These are phyloP conservation scores for Fusarium solani-melongenae DNA, from an alignment of 2,329 filamentous ascomycete species.

Conservation along the genomic window DNA sequence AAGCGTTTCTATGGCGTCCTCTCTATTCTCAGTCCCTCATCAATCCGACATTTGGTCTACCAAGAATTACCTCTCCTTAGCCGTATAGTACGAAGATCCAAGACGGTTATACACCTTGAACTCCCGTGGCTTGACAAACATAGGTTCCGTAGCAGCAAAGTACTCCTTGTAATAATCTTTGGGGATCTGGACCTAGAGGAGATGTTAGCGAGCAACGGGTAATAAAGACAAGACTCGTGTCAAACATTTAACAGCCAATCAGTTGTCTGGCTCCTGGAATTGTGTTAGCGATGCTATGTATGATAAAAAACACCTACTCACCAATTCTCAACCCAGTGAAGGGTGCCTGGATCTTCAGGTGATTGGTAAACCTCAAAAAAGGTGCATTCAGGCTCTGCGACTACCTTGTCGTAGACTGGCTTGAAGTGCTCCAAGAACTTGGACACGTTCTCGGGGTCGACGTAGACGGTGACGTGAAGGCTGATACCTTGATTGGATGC, in stretches of 20 bases:
- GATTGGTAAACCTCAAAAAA: constrained; percentile 25
- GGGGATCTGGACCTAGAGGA: background rate
- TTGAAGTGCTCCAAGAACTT: constrained; percentile 12
- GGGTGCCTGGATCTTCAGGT: background rate
- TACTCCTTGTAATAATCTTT: constrained; percentile 8
- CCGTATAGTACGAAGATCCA: background rate
- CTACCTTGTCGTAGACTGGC: constrained; percentile 10
- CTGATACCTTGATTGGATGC: background rate
- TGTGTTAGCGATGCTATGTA: background rate
- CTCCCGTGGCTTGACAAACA: constrained; percentile 1
- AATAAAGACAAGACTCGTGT: background rate
- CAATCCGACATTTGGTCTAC: background rate
- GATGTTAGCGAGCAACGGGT: background rate
- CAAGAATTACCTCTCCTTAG: background rate
- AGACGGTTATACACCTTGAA: constrained; percentile 1
- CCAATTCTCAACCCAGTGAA: constrained; percentile 17
- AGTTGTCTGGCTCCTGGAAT: background rate
- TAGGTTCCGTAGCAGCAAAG: background rate
- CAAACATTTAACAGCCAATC: background rate
- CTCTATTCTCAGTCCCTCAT: background rate
- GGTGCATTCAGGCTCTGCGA: constrained; percentile 9
- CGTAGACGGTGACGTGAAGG: constrained; percentile 1
- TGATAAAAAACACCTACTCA: background rate
- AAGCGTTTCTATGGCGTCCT: background rate
- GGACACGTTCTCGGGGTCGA: constrained; percentile 40